Percentiles rank a stretch among this genome's conserved stretches.
phyloP scores from a whole-genome alignment of 2,329 filamentous ascomycete species.

The Penicillium frequentans region DNA sequence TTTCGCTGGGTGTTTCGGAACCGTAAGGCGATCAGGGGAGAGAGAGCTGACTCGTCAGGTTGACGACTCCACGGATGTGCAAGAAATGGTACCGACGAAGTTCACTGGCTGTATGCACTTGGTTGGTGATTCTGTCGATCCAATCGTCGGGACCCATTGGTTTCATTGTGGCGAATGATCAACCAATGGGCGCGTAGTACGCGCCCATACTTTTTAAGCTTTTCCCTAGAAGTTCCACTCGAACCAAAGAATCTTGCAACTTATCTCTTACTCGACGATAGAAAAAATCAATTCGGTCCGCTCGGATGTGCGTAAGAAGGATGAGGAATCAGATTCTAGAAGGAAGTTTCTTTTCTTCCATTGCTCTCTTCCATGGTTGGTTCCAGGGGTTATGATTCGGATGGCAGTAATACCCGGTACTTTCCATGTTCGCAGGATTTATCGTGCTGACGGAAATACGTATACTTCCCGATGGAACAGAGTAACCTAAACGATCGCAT shows the following conservation, averaged over 20 bases:
- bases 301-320: neutral
- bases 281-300: neutral
- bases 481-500: too few species aligned
- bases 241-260: neutral
- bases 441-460: too few species aligned
- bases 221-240: neutral
- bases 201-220: conserved; percentile 6
- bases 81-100: neutral
- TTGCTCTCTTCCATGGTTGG: neutral
- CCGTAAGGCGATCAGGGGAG: conserved; percentile 5
- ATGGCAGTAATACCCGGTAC: neutral
- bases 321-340: neutral
- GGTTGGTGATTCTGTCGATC: conserved; percentile 5
- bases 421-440: neutral
- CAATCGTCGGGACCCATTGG: neutral
- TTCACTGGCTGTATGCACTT: neutral
- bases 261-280: neutral
- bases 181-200: conserved; percentile 4
- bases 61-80: neutral
- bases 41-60: conserved; percentile 13
- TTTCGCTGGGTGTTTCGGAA: conserved; percentile 19
- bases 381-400: neutral
- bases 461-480: too few species aligned
- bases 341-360: neutral
- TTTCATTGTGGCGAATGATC: conserved; percentile 7